Base-by-base conservation (phyloP, 2,329 filamentous ascomycete genomes). In the Penicillium rolfsii region DNA sequence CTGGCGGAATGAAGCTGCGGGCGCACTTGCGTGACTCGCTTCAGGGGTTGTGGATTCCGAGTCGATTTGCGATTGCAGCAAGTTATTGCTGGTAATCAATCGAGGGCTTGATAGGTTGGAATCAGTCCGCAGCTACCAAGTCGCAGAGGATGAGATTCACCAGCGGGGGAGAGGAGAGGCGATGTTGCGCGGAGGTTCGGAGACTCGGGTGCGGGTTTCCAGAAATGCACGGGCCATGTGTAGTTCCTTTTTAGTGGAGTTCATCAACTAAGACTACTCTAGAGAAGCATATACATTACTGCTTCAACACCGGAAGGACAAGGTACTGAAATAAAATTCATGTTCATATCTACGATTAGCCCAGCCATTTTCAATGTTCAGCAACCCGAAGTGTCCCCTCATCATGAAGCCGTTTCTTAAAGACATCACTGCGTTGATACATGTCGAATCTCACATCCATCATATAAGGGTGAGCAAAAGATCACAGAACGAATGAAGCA, bases 261-360 rank as follows among this genome's bases (percentile, higher is more conserved):
- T 33, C 6, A 8, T 2, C 30, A 38, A 12, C 2, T 6, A 19
- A 41, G 3, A 9, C n/a, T 41, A 38, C 38, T n/a, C 12, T 40
- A 40, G 16, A 53, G 11, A 26, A 16, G 11, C 33, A 45, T 24
- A 30, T 36, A 36, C n/a, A 38, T 6, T 38, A 26, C 19, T 7
- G n/a, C 16, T n/a, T 16, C 28, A 1, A 45, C 35, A 8, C 22
- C 16, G 19, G 26, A n/a, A 12, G 16, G n/a, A 36, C n/a, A 16
- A 48, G 16, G 1, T 19, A 40, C 16, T 40, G n/a, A 63, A 59
- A 45, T 63, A 61, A 57, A 56, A 63, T 56, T 67, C 61, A 63
- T 69, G 64, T 67, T 57, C 61, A 65, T 69, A 69, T 70, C 66
- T 67, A 69, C 67, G 64, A 69, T 70, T 68, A 67, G 59, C 62